phyloP scores from a whole-genome alignment of 1,139 yeast genomes.

The Pichia norvegensis region DNA sequence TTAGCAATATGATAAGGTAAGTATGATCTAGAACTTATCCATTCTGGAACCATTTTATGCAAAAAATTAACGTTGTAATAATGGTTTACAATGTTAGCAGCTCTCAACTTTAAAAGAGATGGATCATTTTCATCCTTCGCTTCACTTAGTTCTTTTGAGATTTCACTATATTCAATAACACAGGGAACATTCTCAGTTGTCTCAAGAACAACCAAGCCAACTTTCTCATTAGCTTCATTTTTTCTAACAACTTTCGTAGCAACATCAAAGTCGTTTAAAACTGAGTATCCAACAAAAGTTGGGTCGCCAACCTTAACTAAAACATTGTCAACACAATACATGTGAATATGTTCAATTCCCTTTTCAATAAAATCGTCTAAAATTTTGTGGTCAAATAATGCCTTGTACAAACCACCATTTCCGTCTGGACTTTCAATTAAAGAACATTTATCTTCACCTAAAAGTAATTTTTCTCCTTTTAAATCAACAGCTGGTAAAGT shows the following conservation, averaged over 20 bases:
- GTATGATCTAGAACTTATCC: conserved; percentile 59
- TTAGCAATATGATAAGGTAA: conserved; percentile 91
- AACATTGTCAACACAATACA: conserved; percentile 95
- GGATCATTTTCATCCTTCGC: conserved; percentile 42
- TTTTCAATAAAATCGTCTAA: conserved; percentile 59
- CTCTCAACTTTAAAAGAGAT: conserved; percentile 63
- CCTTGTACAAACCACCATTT: conserved; percentile 93
- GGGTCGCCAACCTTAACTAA: conserved; percentile 95
- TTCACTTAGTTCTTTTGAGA: conserved; percentile 64
- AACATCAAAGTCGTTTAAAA: conserved; percentile 54
- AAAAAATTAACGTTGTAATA: conserved; percentile 79
- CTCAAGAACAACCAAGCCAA: conserved; percentile 82
- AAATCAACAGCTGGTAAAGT: conserved; percentile 81
- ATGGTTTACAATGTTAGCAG: conserved; percentile 96
- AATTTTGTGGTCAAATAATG: conserved; percentile 57
- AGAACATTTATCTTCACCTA: conserved; percentile 41
- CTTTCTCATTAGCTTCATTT: conserved; percentile 78
- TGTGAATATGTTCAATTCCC: conserved; percentile 83
- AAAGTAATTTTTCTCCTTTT: conserved; percentile 62
- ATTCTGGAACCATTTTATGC: conserved; percentile 48
- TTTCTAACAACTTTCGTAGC: conserved; percentile 96
- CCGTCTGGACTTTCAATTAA: conserved; percentile 94
- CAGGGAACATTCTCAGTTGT: conserved; percentile 59
- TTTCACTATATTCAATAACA: conserved; percentile 93
- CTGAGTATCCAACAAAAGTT: conserved; percentile 79